These are phyloP conservation scores for Aureobasidium mangrovei DNA, from an alignment of 2,329 filamentous ascomycete species.

Conservation along the genomic window DNA sequence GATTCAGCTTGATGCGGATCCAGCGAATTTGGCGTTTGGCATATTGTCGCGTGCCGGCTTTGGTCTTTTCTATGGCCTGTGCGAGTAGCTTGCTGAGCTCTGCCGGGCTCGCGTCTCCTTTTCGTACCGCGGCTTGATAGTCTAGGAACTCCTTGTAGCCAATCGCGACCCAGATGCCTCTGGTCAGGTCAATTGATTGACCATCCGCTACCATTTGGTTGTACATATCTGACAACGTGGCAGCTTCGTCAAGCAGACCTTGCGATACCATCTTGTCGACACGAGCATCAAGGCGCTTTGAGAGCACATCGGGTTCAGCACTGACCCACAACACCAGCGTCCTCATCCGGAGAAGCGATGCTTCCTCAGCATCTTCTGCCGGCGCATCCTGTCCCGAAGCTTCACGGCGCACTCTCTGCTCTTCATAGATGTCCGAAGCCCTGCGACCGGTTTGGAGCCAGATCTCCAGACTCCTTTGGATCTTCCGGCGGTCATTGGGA, in stretches of 20 bases:
- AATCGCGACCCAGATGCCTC: slow-evolving; percentile 94
- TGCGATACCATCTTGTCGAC: slow-evolving; percentile 74
- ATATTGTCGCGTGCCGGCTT: slow-evolving; percentile 78
- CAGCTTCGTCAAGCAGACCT: slow-evolving; percentile 56
- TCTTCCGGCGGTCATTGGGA: slow-evolving; percentile 84
- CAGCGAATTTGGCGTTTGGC: slow-evolving; percentile 76
- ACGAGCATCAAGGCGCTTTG: slow-evolving; percentile 61
- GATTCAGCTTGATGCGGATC: slow-evolving; percentile 76
- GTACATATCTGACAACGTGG: slow-evolving; percentile 41
- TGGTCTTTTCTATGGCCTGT: slow-evolving; percentile 63
- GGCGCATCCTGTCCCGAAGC: not conserved
- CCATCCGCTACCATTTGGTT: slow-evolving; percentile 25
- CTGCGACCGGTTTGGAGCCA: slow-evolving; percentile 71
- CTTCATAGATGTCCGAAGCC: slow-evolving; percentile 78
- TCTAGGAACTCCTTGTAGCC: slow-evolving; percentile 85
- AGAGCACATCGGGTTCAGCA: slow-evolving; percentile 58
- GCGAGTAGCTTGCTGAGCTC: slow-evolving; percentile 49
- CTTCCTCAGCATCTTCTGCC: not conserved
- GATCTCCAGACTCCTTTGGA: slow-evolving; percentile 81
- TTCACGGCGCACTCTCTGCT: slow-evolving; percentile 44
- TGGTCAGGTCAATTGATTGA: slow-evolving; percentile 57
- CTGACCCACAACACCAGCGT: slow-evolving; percentile 83
- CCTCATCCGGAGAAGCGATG: slow-evolving; percentile 30
- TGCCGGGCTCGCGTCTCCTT: slow-evolving; percentile 22
- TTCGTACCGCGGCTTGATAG: slow-evolving; percentile 45